A percentile compares a stretch with the other conserved stretches of the same genome.
Conservation (phyloP, 805 yeast species). For the Schwanniomyces polymorphus region DNA sequence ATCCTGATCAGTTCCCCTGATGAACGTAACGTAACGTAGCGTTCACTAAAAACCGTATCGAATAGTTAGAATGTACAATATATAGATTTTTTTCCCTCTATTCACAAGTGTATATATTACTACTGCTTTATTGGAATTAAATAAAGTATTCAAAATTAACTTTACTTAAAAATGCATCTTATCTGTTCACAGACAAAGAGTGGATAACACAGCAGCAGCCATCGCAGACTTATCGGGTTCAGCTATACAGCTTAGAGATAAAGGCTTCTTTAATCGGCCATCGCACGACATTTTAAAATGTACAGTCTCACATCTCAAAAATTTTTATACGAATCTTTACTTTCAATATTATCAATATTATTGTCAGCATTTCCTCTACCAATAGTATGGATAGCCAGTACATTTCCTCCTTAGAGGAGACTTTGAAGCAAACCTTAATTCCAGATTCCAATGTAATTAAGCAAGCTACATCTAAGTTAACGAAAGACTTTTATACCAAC, state of each 20-base stretch:
- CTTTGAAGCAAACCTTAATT: slow-evolving; percentile 72
- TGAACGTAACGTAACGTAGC: too few relatives aligned
- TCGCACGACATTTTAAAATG: background rate
- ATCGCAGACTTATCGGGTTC: too few relatives aligned
- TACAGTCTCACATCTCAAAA: slow-evolving; percentile 7
- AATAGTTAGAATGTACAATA: too few relatives aligned
- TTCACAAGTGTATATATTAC: too few relatives aligned
- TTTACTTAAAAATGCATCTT: too few relatives aligned
- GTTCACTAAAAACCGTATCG: too few relatives aligned
- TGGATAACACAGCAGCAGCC: too few relatives aligned
- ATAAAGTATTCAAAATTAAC: too few relatives aligned
- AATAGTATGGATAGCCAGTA: slow-evolving; percentile 68
- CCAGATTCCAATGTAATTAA: slow-evolving; percentile 84
- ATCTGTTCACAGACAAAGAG: too few relatives aligned
- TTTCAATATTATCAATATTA: background rate
- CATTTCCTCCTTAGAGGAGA: slow-evolving; percentile 69
- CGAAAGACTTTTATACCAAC: slow-evolving; percentile 70
- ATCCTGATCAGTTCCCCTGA: slow-evolving; percentile 7
- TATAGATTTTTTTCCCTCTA: too few relatives aligned
- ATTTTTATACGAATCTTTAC: slow-evolving; percentile 4
- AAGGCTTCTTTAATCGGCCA: background rate
- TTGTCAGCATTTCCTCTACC: background rate
- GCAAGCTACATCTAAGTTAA: slow-evolving; percentile 74
- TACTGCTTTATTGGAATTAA: too few relatives aligned
- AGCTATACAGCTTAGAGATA: too few relatives aligned